These are phyloP conservation scores for Aureobasidium zeae DNA, from an alignment of 2,329 filamentous ascomycete species.

Conservation along the genomic window DNA sequence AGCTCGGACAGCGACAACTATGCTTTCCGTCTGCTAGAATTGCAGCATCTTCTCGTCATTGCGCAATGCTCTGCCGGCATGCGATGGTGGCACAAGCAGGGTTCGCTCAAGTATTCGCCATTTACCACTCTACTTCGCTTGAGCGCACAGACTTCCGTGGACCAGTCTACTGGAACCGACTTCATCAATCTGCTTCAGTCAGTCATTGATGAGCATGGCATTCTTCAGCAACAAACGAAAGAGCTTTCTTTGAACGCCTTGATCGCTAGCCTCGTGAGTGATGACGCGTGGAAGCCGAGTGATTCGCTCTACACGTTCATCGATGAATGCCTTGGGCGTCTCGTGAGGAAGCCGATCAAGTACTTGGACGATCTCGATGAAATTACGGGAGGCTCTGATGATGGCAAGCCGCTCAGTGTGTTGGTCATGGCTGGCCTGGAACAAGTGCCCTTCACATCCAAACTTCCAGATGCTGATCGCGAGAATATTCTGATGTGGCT, in stretches of 20 bases:
- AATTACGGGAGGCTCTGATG: slow-evolving; percentile 25
- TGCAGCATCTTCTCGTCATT: slow-evolving; percentile 73
- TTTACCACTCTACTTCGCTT: slow-evolving; percentile 62
- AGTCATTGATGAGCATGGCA: slow-evolving; percentile 55
- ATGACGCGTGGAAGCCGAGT: slow-evolving; percentile 14
- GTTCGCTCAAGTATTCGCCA: slow-evolving; percentile 54
- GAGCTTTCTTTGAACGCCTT: slow-evolving; percentile 35
- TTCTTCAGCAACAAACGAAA: slow-evolving; percentile 45
- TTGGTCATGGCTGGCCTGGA: slow-evolving; percentile 63
- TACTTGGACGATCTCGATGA: slow-evolving; percentile 65
- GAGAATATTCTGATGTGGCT: slow-evolving; percentile 16
- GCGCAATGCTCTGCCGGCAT: slow-evolving; percentile 73
- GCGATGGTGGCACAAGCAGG: slow-evolving; percentile 77
- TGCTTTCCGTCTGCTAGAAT: slow-evolving; percentile 55
- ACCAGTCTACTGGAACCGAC: slow-evolving; percentile 32
- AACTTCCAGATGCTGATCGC: slow-evolving; percentile 20
- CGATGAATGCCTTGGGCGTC: slow-evolving; percentile 72
- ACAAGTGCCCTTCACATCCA: slow-evolving; percentile 63
- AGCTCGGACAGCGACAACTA: slow-evolving; percentile 32
- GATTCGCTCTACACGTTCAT: slow-evolving; percentile 56
- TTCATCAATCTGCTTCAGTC: slow-evolving; percentile 44
- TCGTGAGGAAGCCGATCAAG: slow-evolving; percentile 68
- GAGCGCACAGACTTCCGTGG: slow-evolving; percentile 31
- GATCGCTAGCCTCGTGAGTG: slow-evolving; percentile 35
- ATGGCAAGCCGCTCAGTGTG: slow-evolving; percentile 45